These are phyloP conservation scores for Pseudogymnoascus sp. DNA, from an alignment of 2,329 filamentous ascomycete species.

Conservation along the genomic window DNA sequence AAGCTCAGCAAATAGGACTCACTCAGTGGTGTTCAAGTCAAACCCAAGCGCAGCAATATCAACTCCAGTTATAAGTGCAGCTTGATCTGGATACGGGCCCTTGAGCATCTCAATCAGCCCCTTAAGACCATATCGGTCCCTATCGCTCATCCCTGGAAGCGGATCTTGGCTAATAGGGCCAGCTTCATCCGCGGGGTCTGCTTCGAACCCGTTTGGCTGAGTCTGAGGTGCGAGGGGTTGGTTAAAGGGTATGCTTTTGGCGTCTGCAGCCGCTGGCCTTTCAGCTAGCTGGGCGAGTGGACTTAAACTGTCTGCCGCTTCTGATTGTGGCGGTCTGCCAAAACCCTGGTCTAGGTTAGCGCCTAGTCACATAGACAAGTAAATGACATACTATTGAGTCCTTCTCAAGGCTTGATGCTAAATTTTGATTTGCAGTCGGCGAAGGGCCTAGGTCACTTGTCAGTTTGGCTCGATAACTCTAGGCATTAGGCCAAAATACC, in stretches of 20 bases:
- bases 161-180: slow-evolving; percentile 44
- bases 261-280: neutral
- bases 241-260: neutral
- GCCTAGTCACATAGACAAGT: neutral
- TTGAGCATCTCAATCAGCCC: slow-evolving; percentile 52
- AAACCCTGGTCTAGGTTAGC: neutral
- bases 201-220: neutral
- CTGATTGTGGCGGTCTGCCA: neutral
- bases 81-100: slow-evolving; percentile 56
- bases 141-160: slow-evolving; percentile 51
- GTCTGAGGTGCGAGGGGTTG: neutral
- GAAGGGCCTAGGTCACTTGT: neutral
- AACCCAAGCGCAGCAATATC: slow-evolving; percentile 50
- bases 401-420: neutral
- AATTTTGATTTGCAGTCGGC: neutral
- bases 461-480: neutral
- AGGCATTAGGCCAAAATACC: neutral
- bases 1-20: slow-evolving; percentile 27
- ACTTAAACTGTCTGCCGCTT: slow-evolving; percentile 2
- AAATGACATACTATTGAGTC: neutral
- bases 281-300: neutral
- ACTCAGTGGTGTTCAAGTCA: slow-evolving; percentile 51
- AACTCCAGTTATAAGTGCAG: slow-evolving; percentile 50
- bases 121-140: slow-evolving; percentile 58
- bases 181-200: slow-evolving; percentile 18